A percentile compares a stretch with the other conserved stretches of the same genome.
Evolutionary conservation across 805 yeast genomes (phyloP).

Genomic region (Myxozyma melibiosi): DNA sequence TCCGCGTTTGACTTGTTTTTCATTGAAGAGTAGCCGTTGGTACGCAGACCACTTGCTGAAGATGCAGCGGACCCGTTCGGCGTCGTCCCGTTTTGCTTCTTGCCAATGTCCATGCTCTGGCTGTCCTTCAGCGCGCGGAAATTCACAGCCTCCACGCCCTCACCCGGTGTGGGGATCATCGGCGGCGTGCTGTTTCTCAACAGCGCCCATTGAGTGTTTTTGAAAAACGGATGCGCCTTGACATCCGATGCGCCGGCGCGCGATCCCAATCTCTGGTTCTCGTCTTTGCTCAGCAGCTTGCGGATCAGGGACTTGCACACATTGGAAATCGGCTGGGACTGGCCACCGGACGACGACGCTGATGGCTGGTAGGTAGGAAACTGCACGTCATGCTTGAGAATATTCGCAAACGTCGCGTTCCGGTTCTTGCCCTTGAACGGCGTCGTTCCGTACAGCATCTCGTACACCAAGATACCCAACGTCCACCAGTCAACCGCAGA

Average conservation of each 20-base stretch:
- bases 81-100: constrained; percentile 6
- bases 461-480: constrained; percentile 86
- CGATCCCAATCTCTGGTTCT: constrained; percentile 83
- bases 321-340: constrained; percentile 60
- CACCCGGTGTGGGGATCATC: constrained; percentile 79
- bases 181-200: constrained; percentile 93
- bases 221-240: constrained; percentile 88
- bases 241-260: constrained; percentile 94
- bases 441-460: constrained; percentile 93
- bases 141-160: constrained; percentile 52
- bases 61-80: background rate
- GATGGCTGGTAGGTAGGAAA: constrained; percentile 51
- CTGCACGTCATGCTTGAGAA: constrained; percentile 77
- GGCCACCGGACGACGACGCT: constrained; percentile 22
- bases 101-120: constrained; percentile 41
- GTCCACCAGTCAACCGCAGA: constrained; percentile 99
- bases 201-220: constrained; percentile 92
- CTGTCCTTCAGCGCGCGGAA: constrained; percentile 39
- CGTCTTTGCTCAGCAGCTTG: constrained; percentile 85
- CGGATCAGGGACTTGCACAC: constrained; percentile 77
- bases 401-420: constrained; percentile 85
- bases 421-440: constrained; percentile 94
- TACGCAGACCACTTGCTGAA: constrained; percentile 2
- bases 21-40: constrained; percentile 7
- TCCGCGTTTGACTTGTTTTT: background rate